A percentile compares a stretch with the other conserved stretches of the same genome.
These are phyloP conservation scores for Apiospora kogelbergensis DNA, from an alignment of 2,329 filamentous ascomycete genomes.

Conservation along the genomic window DNA sequence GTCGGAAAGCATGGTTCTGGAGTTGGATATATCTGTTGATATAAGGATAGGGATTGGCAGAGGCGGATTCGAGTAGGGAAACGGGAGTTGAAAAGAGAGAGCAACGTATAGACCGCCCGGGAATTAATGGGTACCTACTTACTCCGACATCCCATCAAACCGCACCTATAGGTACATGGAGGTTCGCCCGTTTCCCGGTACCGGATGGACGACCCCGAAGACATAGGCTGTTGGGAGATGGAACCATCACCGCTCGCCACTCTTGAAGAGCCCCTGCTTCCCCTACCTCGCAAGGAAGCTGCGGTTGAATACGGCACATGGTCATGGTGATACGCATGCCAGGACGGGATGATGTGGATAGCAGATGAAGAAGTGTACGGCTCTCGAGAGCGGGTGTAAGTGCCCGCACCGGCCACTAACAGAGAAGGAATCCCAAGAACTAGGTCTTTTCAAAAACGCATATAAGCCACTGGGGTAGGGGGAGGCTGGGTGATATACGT, in stretches of 20 bases:
- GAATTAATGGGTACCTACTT: background rate
- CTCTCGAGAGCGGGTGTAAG: background rate
- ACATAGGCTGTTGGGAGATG: background rate
- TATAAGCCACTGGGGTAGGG: too few species aligned
- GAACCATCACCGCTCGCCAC: background rate
- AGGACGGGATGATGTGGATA: background rate
- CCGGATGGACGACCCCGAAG: background rate
- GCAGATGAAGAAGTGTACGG: background rate
- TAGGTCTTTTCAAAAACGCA: too few species aligned
- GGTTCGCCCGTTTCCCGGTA: too few species aligned
- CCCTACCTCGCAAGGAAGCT: background rate
- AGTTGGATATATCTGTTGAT: too few species aligned
- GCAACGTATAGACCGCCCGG: too few species aligned
- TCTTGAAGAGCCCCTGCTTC: background rate
- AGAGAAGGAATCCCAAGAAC: background rate
- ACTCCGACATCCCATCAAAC: background rate
- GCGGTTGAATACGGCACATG: background rate
- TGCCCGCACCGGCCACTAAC: background rate
- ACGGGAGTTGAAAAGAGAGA: too few species aligned
- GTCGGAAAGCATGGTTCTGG: background rate
- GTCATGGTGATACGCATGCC: background rate
- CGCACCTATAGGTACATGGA: too few species aligned
- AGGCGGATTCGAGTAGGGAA: too few species aligned
- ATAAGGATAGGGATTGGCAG: too few species aligned
- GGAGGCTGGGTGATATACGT: too few species aligned